Evolutionary conservation across 1,284 basidiomycete species (phyloP).

Genomic region (Mycena sp.): DNA sequence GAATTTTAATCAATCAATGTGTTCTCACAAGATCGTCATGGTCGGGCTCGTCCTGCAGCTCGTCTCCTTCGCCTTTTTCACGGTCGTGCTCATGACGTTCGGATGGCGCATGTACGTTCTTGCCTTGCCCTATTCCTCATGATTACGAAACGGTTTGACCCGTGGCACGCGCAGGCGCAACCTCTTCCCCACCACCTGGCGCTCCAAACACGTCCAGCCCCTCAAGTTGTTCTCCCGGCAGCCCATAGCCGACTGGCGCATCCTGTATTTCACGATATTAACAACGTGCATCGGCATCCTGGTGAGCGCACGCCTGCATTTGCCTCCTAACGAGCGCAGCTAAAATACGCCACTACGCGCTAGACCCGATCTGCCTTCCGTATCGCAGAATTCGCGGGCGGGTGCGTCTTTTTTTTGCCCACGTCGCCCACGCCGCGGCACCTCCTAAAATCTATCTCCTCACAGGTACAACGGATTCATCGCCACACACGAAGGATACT

Average conservation of each 20-base stretch:
- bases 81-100: constrained; percentile 6
- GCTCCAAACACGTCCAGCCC: background rate
- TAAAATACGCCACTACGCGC: background rate
- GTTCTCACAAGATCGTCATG: constrained; percentile 7
- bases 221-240: background rate
- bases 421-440: too few species aligned
- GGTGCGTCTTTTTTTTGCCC: constrained; percentile 3
- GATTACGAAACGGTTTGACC: too few species aligned
- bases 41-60: constrained; percentile 16
- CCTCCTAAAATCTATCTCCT: background rate
- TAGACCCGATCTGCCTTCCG: constrained; percentile 20
- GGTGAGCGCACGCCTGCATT: background rate
- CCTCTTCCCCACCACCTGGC: background rate
- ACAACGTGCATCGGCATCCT: constrained; percentile 22
- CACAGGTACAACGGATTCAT: constrained; percentile 20
- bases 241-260: constrained; percentile 27
- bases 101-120: constrained; percentile 10
- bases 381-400: constrained; percentile 25
- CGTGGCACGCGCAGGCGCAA: background rate
- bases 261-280: constrained; percentile 18
- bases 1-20: background rate
- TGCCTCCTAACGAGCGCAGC: background rate
- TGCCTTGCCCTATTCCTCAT: too few species aligned
- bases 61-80: constrained; percentile 17
- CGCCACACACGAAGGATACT: constrained; percentile 28